Percentiles rank a stretch among this genome's conserved stretches.
These are phyloP conservation scores for Dipteronia sinensis DNA, from an alignment of 345 rosid species.

Conservation along the genomic window DNA sequence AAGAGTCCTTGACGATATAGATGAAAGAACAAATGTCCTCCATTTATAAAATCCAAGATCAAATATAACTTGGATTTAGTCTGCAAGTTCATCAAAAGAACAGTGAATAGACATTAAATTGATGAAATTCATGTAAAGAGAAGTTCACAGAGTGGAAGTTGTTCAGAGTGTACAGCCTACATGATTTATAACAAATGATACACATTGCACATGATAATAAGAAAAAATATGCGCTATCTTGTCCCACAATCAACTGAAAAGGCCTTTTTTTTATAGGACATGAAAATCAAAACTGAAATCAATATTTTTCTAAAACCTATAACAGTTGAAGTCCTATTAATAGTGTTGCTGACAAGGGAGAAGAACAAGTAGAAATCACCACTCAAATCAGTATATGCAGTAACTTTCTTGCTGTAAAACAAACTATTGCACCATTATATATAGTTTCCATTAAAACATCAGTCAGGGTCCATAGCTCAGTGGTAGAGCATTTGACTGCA, in stretches of 20 bases:
- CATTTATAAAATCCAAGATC: constrained; percentile 74
- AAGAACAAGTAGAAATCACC: neutral
- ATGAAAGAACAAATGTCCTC: constrained; percentile 82
- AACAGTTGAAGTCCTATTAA: neutral
- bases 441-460: neutral
- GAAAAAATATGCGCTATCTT: neutral
- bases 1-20: constrained; percentile 67
- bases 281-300: neutral
- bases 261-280: neutral
- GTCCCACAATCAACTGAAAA: neutral
- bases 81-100: constrained; percentile 36
- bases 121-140: neutral
- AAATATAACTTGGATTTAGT: constrained; percentile 71
- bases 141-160: neutral
- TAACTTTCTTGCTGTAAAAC: neutral
- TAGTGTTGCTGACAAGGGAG: neutral
- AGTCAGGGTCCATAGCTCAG: constrained; percentile 76
- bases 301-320: neutral
- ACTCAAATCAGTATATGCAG: neutral
- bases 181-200: neutral
- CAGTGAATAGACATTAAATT: neutral
- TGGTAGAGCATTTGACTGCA: constrained; percentile 89
- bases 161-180: neutral
- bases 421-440: neutral
- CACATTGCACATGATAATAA: neutral